These are phyloP conservation scores for Passiflora organensis DNA, from an alignment of 345 rosid genomes.

Conservation along the genomic window DNA sequence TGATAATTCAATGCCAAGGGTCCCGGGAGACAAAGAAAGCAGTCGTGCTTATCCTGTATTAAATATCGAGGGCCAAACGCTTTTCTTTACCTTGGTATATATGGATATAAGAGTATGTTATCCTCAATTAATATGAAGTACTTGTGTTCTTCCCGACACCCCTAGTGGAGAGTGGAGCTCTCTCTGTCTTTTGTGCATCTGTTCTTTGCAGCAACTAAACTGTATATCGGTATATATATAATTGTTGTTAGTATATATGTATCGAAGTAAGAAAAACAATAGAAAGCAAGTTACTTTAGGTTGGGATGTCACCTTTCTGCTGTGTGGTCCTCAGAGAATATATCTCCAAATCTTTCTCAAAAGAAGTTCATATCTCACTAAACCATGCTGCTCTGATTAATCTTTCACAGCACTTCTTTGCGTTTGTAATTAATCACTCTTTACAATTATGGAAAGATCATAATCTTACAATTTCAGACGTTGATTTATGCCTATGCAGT, in stretches of 20 bases:
- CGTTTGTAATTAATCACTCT: too few species aligned
- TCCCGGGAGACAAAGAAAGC: conserved; percentile 14
- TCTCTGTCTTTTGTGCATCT: too few species aligned
- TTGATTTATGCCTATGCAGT: too few species aligned
- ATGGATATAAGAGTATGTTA: too few species aligned
- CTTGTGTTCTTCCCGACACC: too few species aligned
- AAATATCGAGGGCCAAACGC: background rate
- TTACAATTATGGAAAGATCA: background rate
- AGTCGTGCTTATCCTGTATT: conserved; percentile 4
- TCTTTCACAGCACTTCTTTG: conserved; percentile 2
- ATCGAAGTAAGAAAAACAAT: conserved; percentile 7
- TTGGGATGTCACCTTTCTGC: conserved; percentile 21
- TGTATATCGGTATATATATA: conserved; percentile 17
- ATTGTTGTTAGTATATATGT: too few species aligned
- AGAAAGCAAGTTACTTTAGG: background rate
- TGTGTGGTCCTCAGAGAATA: conserved; percentile 15
- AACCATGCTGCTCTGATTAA: conserved; percentile 16
- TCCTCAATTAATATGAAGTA: too few species aligned
- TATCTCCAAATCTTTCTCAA: background rate
- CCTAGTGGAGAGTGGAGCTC: too few species aligned
- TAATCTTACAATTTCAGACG: too few species aligned
- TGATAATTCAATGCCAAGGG: conserved; percentile 22
- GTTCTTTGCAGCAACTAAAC: too few species aligned
- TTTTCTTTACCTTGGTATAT: too few species aligned
- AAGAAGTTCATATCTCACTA: too few species aligned